These are phyloP conservation scores for Gossypium australe DNA, from an alignment of 345 rosid genomes.

Conservation along the genomic window DNA sequence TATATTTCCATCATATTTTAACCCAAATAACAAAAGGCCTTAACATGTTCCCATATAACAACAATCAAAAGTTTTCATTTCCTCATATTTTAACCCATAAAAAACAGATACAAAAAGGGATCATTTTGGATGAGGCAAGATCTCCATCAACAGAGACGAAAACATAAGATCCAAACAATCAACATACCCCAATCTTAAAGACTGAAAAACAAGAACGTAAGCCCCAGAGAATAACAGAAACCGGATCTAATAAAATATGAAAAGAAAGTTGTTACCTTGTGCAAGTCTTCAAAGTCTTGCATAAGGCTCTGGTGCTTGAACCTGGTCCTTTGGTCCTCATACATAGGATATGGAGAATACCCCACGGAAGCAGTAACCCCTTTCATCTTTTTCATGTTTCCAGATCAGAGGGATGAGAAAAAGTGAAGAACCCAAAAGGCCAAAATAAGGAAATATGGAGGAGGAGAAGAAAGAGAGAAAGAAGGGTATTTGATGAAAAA, in stretches of 20 bases:
- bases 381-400: conserved; percentile 11
- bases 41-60: neutral
- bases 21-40: neutral
- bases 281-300: conserved; percentile 56
- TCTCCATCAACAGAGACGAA: neutral
- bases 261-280: conserved; percentile 35
- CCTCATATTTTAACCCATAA: neutral
- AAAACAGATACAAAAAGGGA: neutral
- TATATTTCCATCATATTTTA: neutral
- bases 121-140: neutral
- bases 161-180: conserved; percentile 12
- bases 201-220: neutral
- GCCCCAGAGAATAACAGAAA: conserved; percentile 8
- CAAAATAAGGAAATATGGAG: neutral
- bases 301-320: conserved; percentile 52
- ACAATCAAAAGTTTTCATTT: neutral
- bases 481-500: conserved; percentile 2
- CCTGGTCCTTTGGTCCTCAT: conserved; percentile 41
- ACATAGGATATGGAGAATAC: conserved; percentile 3
- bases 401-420: neutral
- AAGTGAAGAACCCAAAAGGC: neutral
- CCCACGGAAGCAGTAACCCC: conserved; percentile 5
- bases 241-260: conserved; percentile 34
- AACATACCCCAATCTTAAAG: neutral
- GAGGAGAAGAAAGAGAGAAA: neutral